Evolutionary conservation across 805 yeast species (phyloP), one percentile per base, ranked within the genome.

Genomic region (Wickerhamiella lipophila): DNA sequence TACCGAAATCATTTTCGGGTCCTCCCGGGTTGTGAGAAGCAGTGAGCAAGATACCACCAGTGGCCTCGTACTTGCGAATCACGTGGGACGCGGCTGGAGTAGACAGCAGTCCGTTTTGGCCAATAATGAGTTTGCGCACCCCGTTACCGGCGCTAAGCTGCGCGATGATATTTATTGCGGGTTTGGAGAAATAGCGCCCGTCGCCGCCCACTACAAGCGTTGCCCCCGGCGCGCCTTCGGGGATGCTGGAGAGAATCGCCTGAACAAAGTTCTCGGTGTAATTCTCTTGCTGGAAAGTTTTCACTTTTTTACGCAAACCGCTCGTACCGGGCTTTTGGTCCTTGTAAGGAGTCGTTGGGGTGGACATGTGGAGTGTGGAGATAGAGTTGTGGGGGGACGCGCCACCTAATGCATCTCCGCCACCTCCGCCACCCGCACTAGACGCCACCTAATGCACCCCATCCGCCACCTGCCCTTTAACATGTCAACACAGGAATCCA

Each of bases 1-100:
- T 89, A 49, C 98, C 98, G 63, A 87, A 74, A 64, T 89, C 98
- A 55, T 83, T 79, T 23, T 73, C 68, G 50, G 95, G 95, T 7
- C 97, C 96, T 64, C 98, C 98, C 15, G 98, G 98, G 67, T 89
- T 89, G 67, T 89, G 98, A 21, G 94, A 82, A 1, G 97, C 97
- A 7, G 98, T 89, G 61, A 89, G 72, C 56, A 92, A 85, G 67
- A 89, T 89, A 53, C 97, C 97, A 53, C 97, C 98, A 11, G 96
- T 86, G 30, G 75, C 72, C 49, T 57, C 56, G 55, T 71, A 72
- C 52, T 78, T 76, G 65, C 98, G 77, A 58, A 89, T 92, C 50
- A 92, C 70, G 62, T 87, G 85, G n/a, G 95, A 84, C 18, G 96
- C 89, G 15, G 97, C 96, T 1, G 97, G 98, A 3, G 98, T 92